phyloP scores from a whole-genome alignment of 164 flowering plant genomes.

The Vitis riparia region DNA sequence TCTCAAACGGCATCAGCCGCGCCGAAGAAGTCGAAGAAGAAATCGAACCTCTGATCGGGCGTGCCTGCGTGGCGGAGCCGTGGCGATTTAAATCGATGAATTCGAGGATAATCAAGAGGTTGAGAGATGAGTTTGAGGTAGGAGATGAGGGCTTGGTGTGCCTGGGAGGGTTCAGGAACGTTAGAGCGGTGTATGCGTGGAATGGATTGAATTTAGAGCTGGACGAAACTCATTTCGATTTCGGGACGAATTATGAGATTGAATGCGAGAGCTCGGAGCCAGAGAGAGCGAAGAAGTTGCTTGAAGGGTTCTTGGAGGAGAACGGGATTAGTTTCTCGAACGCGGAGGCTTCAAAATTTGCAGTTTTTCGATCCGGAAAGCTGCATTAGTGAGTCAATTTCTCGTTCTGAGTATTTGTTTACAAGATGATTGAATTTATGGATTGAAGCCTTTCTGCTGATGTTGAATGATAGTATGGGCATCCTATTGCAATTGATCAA shows the following conservation, averaged over 20 bases:
- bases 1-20: constrained; percentile 61
- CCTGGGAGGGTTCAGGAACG: constrained; percentile 79
- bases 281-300: constrained; percentile 45
- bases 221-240: constrained; percentile 66
- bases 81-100: constrained; percentile 28
- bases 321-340: constrained; percentile 58
- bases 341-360: constrained; percentile 55
- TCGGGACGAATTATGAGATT: constrained; percentile 74
- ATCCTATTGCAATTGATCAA: background rate
- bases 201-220: constrained; percentile 69
- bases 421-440: background rate
- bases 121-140: constrained; percentile 46
- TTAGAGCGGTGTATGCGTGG: constrained; percentile 67
- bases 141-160: constrained; percentile 44
- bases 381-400: constrained; percentile 38
- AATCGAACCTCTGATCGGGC: constrained; percentile 48
- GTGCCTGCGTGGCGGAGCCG: constrained; percentile 58
- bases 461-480: background rate
- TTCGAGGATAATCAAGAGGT: constrained; percentile 47
- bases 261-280: constrained; percentile 79
- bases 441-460: background rate
- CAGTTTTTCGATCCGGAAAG: constrained; percentile 58
- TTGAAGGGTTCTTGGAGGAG: constrained; percentile 51
- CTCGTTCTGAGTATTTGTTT: background rate
- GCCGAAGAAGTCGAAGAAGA: constrained; percentile 69